Conservation (phyloP, 495 filamentous ascomycete species). For the Aspergillus carlsbadensis region DNA sequence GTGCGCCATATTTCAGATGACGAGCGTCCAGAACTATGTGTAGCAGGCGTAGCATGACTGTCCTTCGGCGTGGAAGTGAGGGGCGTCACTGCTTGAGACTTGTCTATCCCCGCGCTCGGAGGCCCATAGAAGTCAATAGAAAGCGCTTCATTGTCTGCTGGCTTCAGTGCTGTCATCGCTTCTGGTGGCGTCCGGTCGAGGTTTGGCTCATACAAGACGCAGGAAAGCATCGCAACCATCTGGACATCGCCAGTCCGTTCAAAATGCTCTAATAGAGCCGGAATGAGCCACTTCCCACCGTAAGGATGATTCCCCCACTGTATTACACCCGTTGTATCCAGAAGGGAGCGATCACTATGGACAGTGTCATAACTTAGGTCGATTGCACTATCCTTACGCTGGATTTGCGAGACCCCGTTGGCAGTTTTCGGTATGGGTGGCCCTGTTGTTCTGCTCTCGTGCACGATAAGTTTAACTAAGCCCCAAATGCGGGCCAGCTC, state of each 20-base stretch:
- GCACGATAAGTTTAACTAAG: conserved; percentile 72
- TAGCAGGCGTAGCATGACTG: conserved; percentile 50
- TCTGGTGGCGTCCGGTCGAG: conserved; percentile 18
- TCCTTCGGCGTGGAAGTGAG: conserved; percentile 59
- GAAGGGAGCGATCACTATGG: conserved; percentile 10
- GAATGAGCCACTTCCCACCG: conserved; percentile 70
- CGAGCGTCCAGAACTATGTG: conserved; percentile 55
- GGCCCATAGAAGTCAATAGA: conserved; percentile 33
- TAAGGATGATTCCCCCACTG: conserved; percentile 87
- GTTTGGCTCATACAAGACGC: conserved; percentile 72
- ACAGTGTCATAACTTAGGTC: conserved; percentile 33
- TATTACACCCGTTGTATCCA: conserved; percentile 48
- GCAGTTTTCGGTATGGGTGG: conserved; percentile 49
- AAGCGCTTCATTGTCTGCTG: conserved; percentile 26
- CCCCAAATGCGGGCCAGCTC: conserved; percentile 85
- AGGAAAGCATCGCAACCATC: conserved; percentile 94
- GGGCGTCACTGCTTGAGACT: conserved; percentile 34
- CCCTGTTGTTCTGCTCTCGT: conserved; percentile 62
- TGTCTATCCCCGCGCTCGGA: conserved; percentile 26
- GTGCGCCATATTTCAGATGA: conserved; percentile 40
- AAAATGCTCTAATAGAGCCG: conserved; percentile 66
- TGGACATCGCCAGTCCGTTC: conserved; percentile 79
- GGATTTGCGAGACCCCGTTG: conserved; percentile 39
- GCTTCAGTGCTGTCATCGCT: conserved; percentile 15
- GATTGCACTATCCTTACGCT: conserved; percentile 33